Percentiles rank a stretch among this genome's conserved stretches.
phyloP scores from a whole-genome alignment of 2,329 filamentous ascomycete species.

The Dothideomycetes sp. region DNA sequence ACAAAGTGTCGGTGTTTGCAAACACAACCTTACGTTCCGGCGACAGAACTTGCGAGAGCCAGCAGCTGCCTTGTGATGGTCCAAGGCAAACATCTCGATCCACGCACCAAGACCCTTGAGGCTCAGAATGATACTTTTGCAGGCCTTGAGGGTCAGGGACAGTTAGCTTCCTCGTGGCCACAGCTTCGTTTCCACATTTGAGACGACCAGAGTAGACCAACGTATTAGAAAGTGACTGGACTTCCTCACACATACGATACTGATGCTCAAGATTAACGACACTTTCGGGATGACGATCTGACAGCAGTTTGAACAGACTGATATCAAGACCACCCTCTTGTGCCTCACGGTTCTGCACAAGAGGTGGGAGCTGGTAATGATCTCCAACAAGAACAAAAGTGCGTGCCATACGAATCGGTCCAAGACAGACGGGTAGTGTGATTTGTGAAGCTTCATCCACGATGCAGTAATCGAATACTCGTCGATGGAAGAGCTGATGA shows the following conservation, averaged over 20 bases:
- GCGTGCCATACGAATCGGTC: conserved; percentile 83
- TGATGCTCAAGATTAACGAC: conserved; percentile 92
- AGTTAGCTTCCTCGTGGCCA: conserved; percentile 59
- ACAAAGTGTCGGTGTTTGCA: conserved; percentile 75
- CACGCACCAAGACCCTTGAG: neutral
- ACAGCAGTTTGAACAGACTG: conserved; percentile 87
- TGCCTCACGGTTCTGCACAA: conserved; percentile 88
- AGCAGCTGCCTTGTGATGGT: conserved; percentile 49
- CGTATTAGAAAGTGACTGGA: conserved; percentile 87
- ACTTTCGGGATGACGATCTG: conserved; percentile 74
- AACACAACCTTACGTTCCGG: conserved; percentile 70
- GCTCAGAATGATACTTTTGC: conserved; percentile 23
- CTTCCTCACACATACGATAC: conserved; percentile 96
- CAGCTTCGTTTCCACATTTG: conserved; percentile 73
- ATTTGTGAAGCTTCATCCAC: conserved; percentile 98
- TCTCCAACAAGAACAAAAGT: conserved; percentile 95
- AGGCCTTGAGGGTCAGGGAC: conserved; percentile 45
- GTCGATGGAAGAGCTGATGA: conserved; percentile 77
- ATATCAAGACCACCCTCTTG: conserved; percentile 79
- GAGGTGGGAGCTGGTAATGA: conserved; percentile 87
- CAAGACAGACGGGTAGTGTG: conserved; percentile 86
- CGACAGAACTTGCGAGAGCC: conserved; percentile 63
- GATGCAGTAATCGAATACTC: conserved; percentile 94
- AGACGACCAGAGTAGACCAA: conserved; percentile 87
- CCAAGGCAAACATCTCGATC: conserved; percentile 45